These are phyloP conservation scores for Hanseniaspora uvarum DNA, from an alignment of 1,139 yeast genomes.

Conservation along the genomic window DNA sequence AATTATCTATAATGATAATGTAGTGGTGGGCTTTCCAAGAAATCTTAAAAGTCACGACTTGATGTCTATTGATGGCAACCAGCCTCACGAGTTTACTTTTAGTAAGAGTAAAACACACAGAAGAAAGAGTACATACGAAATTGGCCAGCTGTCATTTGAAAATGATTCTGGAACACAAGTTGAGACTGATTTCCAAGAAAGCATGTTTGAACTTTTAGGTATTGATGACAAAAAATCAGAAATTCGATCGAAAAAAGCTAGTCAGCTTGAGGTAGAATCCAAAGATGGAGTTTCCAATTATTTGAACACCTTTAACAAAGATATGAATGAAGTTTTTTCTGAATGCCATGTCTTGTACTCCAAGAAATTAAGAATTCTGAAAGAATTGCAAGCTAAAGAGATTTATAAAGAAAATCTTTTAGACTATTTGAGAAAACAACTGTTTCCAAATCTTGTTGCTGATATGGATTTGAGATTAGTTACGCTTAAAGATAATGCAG, in stretches of 20 bases:
- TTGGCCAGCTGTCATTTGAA: conserved; percentile 30
- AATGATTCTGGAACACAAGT: conserved; percentile 27
- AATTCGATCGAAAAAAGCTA: background rate
- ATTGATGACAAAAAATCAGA: background rate
- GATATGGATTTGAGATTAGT: background rate
- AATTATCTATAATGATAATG: conserved; percentile 20
- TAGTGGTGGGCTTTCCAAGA: conserved; percentile 16
- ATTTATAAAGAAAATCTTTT: conserved; percentile 23
- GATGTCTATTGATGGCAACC: conserved; percentile 9
- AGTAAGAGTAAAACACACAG: conserved; percentile 3
- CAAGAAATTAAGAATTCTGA: conserved; percentile 24
- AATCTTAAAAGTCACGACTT: conserved; percentile 10
- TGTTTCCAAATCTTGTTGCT: background rate
- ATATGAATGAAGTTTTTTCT: conserved; percentile 8
- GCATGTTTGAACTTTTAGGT: conserved; percentile 20
- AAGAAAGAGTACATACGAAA: conserved; percentile 16
- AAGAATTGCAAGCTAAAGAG: conserved; percentile 26
- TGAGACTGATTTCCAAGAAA: conserved; percentile 28
- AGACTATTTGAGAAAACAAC: conserved; percentile 18
- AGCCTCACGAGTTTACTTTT: conserved; percentile 12
- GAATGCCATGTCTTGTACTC: conserved; percentile 25
- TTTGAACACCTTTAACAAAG: conserved; percentile 14
- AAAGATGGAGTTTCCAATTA: conserved; percentile 19
- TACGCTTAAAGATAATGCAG: background rate
- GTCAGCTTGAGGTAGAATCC: conserved; percentile 20